Evolutionary conservation across 2,329 filamentous ascomycete species (phyloP), one percentile per base, ranked within the genome.

Genomic region (Madurella mycetomatis): DNA sequence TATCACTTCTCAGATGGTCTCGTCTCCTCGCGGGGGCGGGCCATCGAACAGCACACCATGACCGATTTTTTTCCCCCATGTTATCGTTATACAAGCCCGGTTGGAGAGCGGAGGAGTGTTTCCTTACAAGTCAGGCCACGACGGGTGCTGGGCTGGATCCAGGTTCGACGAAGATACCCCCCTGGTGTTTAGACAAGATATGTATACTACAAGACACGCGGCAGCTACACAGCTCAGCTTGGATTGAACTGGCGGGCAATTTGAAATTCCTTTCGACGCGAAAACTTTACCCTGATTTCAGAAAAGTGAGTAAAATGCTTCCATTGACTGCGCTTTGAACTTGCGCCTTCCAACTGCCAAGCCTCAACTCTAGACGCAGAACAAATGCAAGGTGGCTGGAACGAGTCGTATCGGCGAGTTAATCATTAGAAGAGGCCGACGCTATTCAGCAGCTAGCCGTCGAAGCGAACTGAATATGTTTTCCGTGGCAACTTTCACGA

Each of bases 81-180:
- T 37, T 37, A 37, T 47, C 56, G 58, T 46, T 66, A 60, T 66
- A 64, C 55, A 64, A 64, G 60, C 12, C 52, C 48, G 47, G 57
- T 49, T 55, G 57, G 60, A 57, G 56, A 52, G 55, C 54, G 57
- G 58, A 56, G 53, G 48, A 48, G 34, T 47, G 47, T 53, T 37
- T 41, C 34, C 34, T 44, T 46, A 55, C 56, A 40, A 34, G 30
- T 56, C 53, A 56, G 57, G 59, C 61, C 60, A 57, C 49, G 51
- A 59, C 55, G 61, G 59, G 59, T 60, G 60, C 64, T 64, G 63
- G 64, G 56, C 66, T 65, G 66, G 65, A 58, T 63, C 66, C 65
- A 64, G 61, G 60, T 61, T 58, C 54, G 61, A 62, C 62, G 62
- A 66, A 64, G 65, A 67, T 67, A 67, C 66, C 66, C 65, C 60